Conservation (phyloP, 768 basidiomycete species). For the Trametes punicea region DNA sequence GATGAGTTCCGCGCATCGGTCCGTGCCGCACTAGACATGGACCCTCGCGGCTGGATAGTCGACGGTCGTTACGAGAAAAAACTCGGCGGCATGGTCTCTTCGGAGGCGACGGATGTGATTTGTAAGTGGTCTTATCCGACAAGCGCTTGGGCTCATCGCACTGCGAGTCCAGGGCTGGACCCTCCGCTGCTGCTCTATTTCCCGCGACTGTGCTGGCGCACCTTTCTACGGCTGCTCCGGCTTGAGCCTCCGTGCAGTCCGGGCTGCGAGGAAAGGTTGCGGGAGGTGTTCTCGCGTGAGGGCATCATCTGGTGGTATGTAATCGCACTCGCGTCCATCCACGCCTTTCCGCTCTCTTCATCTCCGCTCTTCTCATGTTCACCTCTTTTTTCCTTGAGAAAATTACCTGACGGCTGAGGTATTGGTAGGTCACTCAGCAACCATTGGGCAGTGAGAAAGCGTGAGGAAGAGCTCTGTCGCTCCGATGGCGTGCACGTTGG, state of each 20-base stretch:
- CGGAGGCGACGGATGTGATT: slow-evolving; percentile 25
- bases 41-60: slow-evolving; percentile 22
- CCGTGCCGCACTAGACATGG: slow-evolving; percentile 11
- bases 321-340: not conserved
- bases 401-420: too few relatives aligned
- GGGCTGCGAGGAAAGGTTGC: slow-evolving; percentile 29
- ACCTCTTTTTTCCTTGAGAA: too few relatives aligned
- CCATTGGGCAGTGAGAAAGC: slow-evolving; percentile 18
- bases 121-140: slow-evolving; percentile 31
- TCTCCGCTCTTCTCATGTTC: too few relatives aligned
- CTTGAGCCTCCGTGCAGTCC: slow-evolving; percentile 26
- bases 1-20: slow-evolving; percentile 20
- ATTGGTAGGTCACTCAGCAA: too few relatives aligned
- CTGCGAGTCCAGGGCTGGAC: slow-evolving; percentile 53
- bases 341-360: not conserved
- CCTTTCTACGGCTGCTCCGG: slow-evolving; percentile 38
- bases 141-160: slow-evolving; percentile 31
- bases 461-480: slow-evolving; percentile 9
- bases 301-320: slow-evolving; percentile 34
- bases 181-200: slow-evolving; percentile 61
- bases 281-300: slow-evolving; percentile 25
- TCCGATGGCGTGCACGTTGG: slow-evolving; percentile 26
- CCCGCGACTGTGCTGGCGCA: slow-evolving; percentile 54
- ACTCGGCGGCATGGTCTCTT: slow-evolving; percentile 14
- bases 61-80: slow-evolving; percentile 30